A percentile compares a stretch with the other conserved stretches of the same genome.
Evolutionary conservation across 345 rosid species (phyloP).

Genomic region (Mangifera indica): DNA sequence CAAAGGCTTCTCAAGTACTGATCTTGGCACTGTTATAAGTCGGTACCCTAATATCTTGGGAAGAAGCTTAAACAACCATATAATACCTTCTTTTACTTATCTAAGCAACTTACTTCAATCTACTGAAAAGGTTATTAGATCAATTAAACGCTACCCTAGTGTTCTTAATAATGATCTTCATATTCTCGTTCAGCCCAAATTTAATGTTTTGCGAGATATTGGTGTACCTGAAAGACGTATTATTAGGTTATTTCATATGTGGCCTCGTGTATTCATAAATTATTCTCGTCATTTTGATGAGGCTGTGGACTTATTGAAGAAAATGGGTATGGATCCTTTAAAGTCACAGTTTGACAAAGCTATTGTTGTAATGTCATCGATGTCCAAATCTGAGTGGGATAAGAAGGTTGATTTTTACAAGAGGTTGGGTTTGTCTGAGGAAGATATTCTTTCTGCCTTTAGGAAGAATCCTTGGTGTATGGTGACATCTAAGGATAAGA

Average conservation of each 20-base stretch:
- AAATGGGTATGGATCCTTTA: conserved; percentile 15
- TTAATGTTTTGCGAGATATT: not conserved
- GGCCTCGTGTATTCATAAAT: not conserved
- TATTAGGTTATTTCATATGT: not conserved
- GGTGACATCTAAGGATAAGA: conserved; percentile 21
- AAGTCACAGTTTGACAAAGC: conserved; percentile 1
- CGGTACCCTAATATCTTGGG: not conserved
- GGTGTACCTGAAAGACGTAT: conserved; percentile 9
- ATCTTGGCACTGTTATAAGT: conserved; percentile 6
- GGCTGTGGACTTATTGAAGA: conserved; percentile 8
- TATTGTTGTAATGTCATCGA: not conserved
- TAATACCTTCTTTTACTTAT: conserved; percentile 8
- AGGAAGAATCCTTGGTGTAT: conserved; percentile 22
- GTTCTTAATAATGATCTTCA: not conserved
- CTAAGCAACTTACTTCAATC: conserved; percentile 16
- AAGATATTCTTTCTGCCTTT: conserved; percentile 25
- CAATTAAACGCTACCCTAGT: too few relatives aligned
- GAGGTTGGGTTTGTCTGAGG: conserved; percentile 27
- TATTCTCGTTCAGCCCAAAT: not conserved
- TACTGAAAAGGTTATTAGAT: not conserved
- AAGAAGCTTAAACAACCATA: conserved; percentile 8
- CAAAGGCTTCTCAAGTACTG: conserved; percentile 16
- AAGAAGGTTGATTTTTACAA: conserved; percentile 10
- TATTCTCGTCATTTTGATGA: not conserved
- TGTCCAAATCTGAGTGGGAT: conserved; percentile 13